These are phyloP conservation scores for Chenopodium album DNA, from an alignment of 148 eudicot genomes.

Conservation along the genomic window DNA sequence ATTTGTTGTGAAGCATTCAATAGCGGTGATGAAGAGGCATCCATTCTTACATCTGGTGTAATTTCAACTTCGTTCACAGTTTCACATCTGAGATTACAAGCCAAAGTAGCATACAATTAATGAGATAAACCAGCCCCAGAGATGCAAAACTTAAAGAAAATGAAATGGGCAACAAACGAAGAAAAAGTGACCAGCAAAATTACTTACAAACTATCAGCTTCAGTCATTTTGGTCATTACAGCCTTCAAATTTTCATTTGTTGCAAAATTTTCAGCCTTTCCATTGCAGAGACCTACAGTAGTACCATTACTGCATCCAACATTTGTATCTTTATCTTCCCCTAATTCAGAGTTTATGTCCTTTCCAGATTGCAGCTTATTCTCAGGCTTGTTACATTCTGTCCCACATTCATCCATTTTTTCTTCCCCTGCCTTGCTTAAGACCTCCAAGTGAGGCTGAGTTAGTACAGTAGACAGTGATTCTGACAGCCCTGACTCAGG, in stretches of 20 bases:
- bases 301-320: slow-evolving; percentile 29
- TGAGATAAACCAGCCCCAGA: slow-evolving; percentile 13
- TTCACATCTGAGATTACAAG: slow-evolving; percentile 37
- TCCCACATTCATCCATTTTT: not conserved
- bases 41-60: slow-evolving; percentile 24
- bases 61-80: slow-evolving; percentile 35
- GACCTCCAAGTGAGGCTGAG: slow-evolving; percentile 12
- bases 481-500: slow-evolving; percentile 22
- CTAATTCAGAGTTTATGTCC: slow-evolving; percentile 25
- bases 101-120: slow-evolving; percentile 1
- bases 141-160: not conserved
- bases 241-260: slow-evolving; percentile 26
- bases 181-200: not conserved
- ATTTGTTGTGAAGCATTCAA: slow-evolving; percentile 33
- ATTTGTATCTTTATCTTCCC: slow-evolving; percentile 26
- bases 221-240: slow-evolving; percentile 24
- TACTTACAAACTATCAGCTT: slow-evolving; percentile 52
- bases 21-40: slow-evolving; percentile 26
- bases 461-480: slow-evolving; percentile 3
- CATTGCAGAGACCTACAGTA: slow-evolving; percentile 12
- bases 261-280: slow-evolving; percentile 25
- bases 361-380: slow-evolving; percentile 20
- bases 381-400: slow-evolving; percentile 8
- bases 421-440: slow-evolving; percentile 2
- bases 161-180: not conserved